These are phyloP conservation scores for Murraya koenigii DNA, from an alignment of 345 rosid genomes.

Conservation along the genomic window DNA sequence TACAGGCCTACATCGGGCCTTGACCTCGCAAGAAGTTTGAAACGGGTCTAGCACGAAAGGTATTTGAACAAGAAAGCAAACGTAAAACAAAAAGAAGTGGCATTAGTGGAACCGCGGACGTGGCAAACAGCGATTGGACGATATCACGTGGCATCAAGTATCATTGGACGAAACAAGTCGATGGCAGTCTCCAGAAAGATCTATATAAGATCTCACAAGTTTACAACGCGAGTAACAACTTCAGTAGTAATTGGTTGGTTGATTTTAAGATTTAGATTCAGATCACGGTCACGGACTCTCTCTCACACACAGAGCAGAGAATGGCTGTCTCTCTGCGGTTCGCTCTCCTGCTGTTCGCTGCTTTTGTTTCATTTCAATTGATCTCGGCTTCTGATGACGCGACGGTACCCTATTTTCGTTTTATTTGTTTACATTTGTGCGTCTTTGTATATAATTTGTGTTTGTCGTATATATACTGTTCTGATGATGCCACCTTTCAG, in stretches of 20 bases:
- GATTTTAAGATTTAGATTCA: conserved; percentile 5
- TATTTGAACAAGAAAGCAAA: background rate
- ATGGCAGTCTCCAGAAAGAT: conserved; percentile 15
- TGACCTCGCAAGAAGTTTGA: background rate
- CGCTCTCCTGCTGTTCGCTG: conserved; percentile 40
- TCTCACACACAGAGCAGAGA: background rate
- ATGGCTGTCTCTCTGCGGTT: conserved; percentile 45
- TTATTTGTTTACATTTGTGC: background rate
- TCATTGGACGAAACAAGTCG: conserved; percentile 39
- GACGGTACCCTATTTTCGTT: conserved; percentile 25
- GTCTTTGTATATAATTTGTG: background rate
- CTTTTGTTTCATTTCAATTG: conserved; percentile 44
- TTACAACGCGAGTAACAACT: background rate
- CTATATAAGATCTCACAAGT: conserved; percentile 6
- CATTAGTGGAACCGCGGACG: conserved; percentile 13
- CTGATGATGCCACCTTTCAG: conserved; percentile 31
- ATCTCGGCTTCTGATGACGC: conserved; percentile 53
- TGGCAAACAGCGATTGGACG: conserved; percentile 21
- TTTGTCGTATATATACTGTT: background rate
- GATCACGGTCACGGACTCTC: background rate
- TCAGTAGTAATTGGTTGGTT: background rate
- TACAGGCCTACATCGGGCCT: too few relatives aligned
- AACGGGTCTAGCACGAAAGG: conserved; percentile 18
- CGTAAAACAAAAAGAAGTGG: background rate
- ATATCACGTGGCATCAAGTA: conserved; percentile 26